These are phyloP conservation scores for Arxiozyma bovina DNA, from an alignment of 1,139 yeast species.

Conservation along the genomic window DNA sequence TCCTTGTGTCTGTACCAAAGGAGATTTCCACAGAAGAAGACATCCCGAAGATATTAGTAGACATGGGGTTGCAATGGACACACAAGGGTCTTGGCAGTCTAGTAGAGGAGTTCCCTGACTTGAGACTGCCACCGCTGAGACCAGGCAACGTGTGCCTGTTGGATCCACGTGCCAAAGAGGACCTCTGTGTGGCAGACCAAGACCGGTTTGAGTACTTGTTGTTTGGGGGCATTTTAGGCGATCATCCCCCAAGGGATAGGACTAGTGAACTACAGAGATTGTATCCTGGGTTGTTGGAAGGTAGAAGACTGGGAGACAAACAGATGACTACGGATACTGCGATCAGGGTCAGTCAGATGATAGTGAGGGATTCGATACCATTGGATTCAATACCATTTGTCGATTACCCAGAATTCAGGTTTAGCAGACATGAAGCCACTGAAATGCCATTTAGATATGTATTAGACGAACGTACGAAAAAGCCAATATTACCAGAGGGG, in stretches of 20 bases:
- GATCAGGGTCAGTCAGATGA: conserved; percentile 76
- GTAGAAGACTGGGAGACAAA: conserved; percentile 74
- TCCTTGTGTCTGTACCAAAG: conserved; percentile 68
- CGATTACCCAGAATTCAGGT: conserved; percentile 90
- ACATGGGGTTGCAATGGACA: conserved; percentile 75
- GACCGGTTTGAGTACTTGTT: conserved; percentile 71
- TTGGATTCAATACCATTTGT: conserved; percentile 73
- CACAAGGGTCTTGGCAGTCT: conserved; percentile 56
- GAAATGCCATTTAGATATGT: conserved; percentile 97
- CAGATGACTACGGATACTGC: conserved; percentile 99
- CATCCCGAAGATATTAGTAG: conserved; percentile 53
- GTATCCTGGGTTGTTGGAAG: conserved; percentile 58
- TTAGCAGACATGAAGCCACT: conserved; percentile 79
- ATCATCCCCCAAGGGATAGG: conserved; percentile 93
- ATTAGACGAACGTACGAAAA: conserved; percentile 37
- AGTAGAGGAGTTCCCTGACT: conserved; percentile 21
- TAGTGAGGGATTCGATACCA: conserved; percentile 45
- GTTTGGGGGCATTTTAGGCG: conserved; percentile 94
- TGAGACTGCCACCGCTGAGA: conserved; percentile 22
- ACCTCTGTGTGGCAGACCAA: conserved; percentile 62
- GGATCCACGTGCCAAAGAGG: conserved; percentile 78
- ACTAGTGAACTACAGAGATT: conserved; percentile 77
- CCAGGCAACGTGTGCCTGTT: conserved; percentile 62
- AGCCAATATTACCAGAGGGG: conserved; percentile 84
- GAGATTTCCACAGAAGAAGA: conserved; percentile 51